Evolutionary conservation across 129 eudicot species (phyloP).

Genomic region (Chrysanthemum seticuspe): DNA sequence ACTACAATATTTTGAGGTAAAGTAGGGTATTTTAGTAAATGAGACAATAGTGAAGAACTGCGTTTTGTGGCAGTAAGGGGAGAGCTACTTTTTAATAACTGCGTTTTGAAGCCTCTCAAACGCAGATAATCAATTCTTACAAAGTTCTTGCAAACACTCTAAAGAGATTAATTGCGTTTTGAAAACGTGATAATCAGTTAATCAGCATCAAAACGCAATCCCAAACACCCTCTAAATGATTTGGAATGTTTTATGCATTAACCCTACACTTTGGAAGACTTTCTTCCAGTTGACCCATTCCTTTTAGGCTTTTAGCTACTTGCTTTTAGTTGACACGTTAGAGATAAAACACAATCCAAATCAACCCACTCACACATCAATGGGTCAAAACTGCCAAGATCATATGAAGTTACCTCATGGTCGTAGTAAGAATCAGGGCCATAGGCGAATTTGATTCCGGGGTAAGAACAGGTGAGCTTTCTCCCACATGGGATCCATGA

Average conservation of each 20-base stretch:
- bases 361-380: background rate
- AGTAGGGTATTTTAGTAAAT: no score
- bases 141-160: no score
- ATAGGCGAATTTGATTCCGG: slow-evolving; percentile 90
- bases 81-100: no score
- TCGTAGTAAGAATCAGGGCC: slow-evolving; percentile 86
- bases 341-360: background rate
- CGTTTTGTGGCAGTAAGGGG: no score
- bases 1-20: no score
- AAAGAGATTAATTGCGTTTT: no score
- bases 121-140: no score
- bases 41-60: no score
- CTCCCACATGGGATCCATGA: slow-evolving; percentile 98
- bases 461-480: slow-evolving; percentile 97
- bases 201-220: no score
- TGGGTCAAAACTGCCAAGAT: background rate
- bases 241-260: background rate
- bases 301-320: background rate
- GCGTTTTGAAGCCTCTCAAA: no score
- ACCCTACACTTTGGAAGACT: background rate
- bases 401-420: slow-evolving; percentile 57
- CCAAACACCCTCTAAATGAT: background rate
- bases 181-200: no score
- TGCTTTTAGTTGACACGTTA: background rate
- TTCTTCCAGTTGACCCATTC: background rate